Percentiles rank a stretch among this genome's conserved stretches.
Evolutionary conservation across 805 yeast genomes (phyloP).

Genomic region (Candida orba): DNA sequence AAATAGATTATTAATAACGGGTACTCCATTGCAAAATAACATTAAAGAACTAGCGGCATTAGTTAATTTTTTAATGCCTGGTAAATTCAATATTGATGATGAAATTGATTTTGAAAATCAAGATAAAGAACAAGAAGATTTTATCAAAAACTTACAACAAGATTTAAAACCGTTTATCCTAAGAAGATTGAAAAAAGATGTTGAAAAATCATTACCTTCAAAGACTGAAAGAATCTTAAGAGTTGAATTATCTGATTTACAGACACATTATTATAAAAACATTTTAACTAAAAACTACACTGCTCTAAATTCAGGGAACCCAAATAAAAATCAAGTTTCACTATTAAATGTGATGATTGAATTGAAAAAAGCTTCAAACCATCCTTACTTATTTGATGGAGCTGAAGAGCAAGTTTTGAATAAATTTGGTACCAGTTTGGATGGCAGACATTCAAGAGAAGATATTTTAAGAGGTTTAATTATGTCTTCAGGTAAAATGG

Average conservation of each 20-base stretch:
- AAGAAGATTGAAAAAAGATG: constrained; percentile 93
- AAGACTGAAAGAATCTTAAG: constrained; percentile 92
- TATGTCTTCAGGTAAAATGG: constrained; percentile 99
- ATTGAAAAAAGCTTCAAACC: constrained; percentile 93
- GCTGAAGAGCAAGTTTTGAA: constrained; percentile 80
- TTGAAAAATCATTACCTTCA: constrained; percentile 92
- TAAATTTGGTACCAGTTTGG: constrained; percentile 47
- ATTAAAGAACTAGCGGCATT: constrained; percentile 92
- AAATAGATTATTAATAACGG: constrained; percentile 86
- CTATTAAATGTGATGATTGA: constrained; percentile 90
- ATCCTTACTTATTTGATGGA: constrained; percentile 89
- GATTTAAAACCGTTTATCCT: constrained; percentile 87
- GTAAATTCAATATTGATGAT: constrained; percentile 80
- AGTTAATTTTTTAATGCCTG: constrained; percentile 94
- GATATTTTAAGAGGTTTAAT: constrained; percentile 81
- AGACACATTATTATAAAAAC: constrained; percentile 91
- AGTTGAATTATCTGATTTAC: constrained; percentile 91
- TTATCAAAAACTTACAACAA: constrained; percentile 77
- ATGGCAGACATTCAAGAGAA: constrained; percentile 51
- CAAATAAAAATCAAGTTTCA: constrained; percentile 71
- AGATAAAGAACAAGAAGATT: constrained; percentile 70
- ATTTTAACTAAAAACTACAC: constrained; percentile 87
- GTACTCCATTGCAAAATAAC: constrained; percentile 96
- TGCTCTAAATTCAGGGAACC: constrained; percentile 76
- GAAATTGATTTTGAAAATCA: constrained; percentile 92